Evolutionary conservation across 495 filamentous ascomycete species (phyloP), one percentile per base, ranked within the genome.

Genomic region (Aspergillus wentii): DNA sequence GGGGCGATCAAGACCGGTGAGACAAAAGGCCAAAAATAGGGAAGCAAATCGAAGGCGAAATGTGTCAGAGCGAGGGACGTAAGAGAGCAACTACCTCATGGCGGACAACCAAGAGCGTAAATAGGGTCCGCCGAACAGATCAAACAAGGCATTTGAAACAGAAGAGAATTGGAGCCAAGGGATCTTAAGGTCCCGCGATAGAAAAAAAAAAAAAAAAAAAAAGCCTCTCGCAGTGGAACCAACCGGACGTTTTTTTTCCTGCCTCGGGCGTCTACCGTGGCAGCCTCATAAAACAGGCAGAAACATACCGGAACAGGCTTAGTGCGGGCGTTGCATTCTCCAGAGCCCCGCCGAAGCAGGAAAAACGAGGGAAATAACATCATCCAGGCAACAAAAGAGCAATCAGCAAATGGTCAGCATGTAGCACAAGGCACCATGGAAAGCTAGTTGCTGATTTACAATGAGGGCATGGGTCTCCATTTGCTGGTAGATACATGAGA

Each of bases 61-160:
- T 33, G 29, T 44, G 45, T 47, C 37, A 57, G 37, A 46, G 34
- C 48, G 35, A 33, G 19, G 41, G 34, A 30, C 44, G 45, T 47
- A 38, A 57, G 37, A 30, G 13, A 52, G 35, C 33, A 44, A 56
- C 55, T 64, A 66, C 53, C 55, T 61, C 64, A 69, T 66, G 45
- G 52, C 57, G 57, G 46, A 49, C 51, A 40, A 31, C 45, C 28
- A 29, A 46, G 34, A 41, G 35, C 38, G 40, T n/a, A n/a, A n/a
- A n/a, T n/a, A n/a, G 33, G 38, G 35, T 42, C 42, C 26, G 48
- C 36, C 18, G 39, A 41, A 40, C 36, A 30, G 44, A 40, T 38
- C 25, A 36, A 38, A 28, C 37, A 35, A 40, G 43, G 39, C 44
- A 48, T 55, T 29, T 40, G 44, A 51, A 38, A 44, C 19, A 25